Conservation (phyloP, 768 basidiomycete genomes). For the Rhodotorula sphaerocarpa region DNA sequence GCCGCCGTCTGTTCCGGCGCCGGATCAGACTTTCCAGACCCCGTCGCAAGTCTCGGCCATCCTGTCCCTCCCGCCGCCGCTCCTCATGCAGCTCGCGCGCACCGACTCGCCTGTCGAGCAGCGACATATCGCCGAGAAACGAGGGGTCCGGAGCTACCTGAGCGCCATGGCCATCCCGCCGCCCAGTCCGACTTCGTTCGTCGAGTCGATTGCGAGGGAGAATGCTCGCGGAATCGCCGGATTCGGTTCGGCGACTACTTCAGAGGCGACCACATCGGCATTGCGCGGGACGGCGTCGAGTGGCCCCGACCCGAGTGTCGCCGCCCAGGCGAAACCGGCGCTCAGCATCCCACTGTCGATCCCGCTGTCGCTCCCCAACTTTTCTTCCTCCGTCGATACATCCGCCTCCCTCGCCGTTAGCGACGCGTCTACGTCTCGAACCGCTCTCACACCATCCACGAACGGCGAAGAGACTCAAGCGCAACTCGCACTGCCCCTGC, state of each 20-base stretch:
- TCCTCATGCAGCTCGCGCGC: constrained; percentile 32
- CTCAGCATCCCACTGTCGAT: neutral
- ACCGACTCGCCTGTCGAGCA: constrained; percentile 22
- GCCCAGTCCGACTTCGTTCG: constrained; percentile 29
- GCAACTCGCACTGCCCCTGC: constrained; percentile 33
- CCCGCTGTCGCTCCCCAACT: neutral
- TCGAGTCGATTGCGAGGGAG: constrained; percentile 9
- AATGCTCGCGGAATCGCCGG: neutral
- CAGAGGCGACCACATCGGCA: neutral
- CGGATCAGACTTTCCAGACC: constrained; percentile 23
- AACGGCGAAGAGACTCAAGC: neutral
- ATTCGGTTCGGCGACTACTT: neutral
- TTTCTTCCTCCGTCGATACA: neutral
- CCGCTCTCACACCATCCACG: no score
- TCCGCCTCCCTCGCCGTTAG: neutral
- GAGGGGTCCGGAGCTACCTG: constrained; percentile 15
- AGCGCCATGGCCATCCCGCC: constrained; percentile 33
- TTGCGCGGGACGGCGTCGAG: no score
- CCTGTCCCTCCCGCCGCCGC: constrained; percentile 27
- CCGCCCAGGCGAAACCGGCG: neutral
- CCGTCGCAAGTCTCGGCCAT: constrained; percentile 34
- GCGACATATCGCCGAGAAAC: constrained; percentile 5
- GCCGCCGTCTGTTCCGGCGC: constrained; percentile 15
- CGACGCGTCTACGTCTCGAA: no score
- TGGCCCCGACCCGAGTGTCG: neutral